Base-by-base conservation (phyloP, 768 basidiomycete genomes). In the Trametes cingulata region DNA sequence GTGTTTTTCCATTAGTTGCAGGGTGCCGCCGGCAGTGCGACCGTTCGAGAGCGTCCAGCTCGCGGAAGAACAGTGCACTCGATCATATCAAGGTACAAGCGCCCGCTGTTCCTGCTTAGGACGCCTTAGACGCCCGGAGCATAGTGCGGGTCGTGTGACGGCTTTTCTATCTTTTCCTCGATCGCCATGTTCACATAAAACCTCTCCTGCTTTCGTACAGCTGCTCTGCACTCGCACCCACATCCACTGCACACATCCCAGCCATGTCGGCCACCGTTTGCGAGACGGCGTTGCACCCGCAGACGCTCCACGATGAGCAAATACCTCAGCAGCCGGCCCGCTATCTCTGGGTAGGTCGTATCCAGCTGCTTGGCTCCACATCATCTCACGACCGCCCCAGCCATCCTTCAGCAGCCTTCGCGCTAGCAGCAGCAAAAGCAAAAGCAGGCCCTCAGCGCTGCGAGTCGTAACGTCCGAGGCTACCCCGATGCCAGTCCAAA, bases 341-440 rank as follows among this genome's bases (percentile, higher is more conserved):
- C 33, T 59, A 59, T 59, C 58, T 17, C 6, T 59, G 58, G 58
- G 58, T 59, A 29, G 1, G 58, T 58, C 42, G n/a, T 25, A 42
- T 37, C 19, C 24, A 37, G 35, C 42, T 9, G 20, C 42, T 19
- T 7, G 19, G 15, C 4, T 20, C 36, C 35, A n/a, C 24, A 13
- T 45, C n/a, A n/a, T 27, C 57, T 37, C 36, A 40, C 36, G 17
- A 6, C 10, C 37, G 14, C 22, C n/a, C 13, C 46, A 60, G 58
- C 52, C 58, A 20, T 49, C 47, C 14, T 50, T 57, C n/a, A 29
- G 46, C 48, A 41, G 47, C 9, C 39, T 41, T n/a, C 47, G 37
- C 24, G 39, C 25, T 37, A 41, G 25, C 45, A 57, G 56, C 56
- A 48, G 46, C 40, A 39, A 37, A 36, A 52, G 51, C 37, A 50